Evolutionary conservation across 352 stramenopile genomes (phyloP), one percentile per base, ranked within the genome.

Genomic region (Globisporangium cylindrosporum): DNA sequence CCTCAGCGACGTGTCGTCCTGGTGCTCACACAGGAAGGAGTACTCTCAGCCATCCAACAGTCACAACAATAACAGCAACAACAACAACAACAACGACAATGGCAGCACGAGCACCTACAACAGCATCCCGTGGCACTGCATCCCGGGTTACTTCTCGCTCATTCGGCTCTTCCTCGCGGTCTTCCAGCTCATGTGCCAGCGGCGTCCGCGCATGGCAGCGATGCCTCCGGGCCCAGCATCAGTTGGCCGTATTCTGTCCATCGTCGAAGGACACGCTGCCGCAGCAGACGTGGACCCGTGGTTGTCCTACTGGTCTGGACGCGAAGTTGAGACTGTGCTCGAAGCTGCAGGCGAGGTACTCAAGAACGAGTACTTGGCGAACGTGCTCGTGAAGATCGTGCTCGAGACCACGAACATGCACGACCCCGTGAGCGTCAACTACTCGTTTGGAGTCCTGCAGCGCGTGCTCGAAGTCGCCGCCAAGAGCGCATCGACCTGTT

Each of bases 341-440:
- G 86, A 92, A 61, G 73, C 78, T 4, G 75, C 81, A 0, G 73
- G 68, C 7, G 85, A 91, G 18, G 68, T 94, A n/a, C 68, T 92
- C 20, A 86, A 85, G 64, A 93, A 95, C 69, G 70, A 88, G 24
- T 72, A 64, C 3, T 71, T 95, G 18, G 70, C 90, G 32, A 89
- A 94, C 67, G 79, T 91, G 25, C 77, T 95, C 6, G 85, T 95
- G 55, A 82, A 93, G 64, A 80, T 92, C 29, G 84, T 93, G 27
- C 66, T 95, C 27, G 86, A 95, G 73, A 77, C 84, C 55, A 95
- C 86, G 24, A 95, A 95, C 56, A 91, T 95, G 53, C 74, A 90
- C 38, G 88, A 95, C 62, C 84, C 84, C 12, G 73, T 79, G 22
- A 95, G 82, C 54, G 88, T 93, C 27, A 93, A 95, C 65, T 95